Percentiles rank a stretch among this genome's conserved stretches.
Evolutionary conservation across 805 yeast species (phyloP).

Genomic region (Ogataea ramenticola): DNA sequence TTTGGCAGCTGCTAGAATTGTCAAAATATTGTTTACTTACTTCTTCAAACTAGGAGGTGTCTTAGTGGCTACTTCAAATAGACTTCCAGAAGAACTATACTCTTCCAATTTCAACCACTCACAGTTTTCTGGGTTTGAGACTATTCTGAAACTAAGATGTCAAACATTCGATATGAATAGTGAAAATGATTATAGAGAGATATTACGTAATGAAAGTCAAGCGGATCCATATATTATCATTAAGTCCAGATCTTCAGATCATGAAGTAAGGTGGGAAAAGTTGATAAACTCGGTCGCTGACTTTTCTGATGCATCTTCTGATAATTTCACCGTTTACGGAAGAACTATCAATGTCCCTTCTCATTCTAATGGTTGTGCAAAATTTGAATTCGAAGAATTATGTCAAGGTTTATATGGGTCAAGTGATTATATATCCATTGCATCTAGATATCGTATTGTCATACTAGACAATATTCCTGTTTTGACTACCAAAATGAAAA

Average conservation of each 20-base stretch:
- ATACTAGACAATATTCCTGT: constrained; percentile 57
- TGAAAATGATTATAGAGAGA: constrained; percentile 44
- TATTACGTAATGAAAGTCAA: constrained; percentile 19
- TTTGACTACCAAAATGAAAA: constrained; percentile 47
- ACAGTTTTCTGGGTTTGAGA: constrained; percentile 50
- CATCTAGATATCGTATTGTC: constrained; percentile 50
- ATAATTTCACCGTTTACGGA: constrained; percentile 45
- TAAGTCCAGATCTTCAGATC: constrained; percentile 17
- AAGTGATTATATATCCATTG: constrained; percentile 63
- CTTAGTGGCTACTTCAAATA: constrained; percentile 64
- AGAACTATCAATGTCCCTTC: constrained; percentile 41
- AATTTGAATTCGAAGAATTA: constrained; percentile 44
- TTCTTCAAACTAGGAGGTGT: constrained; percentile 73
- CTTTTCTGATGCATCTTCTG: neutral
- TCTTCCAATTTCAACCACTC: constrained; percentile 55
- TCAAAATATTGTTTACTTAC: constrained; percentile 57
- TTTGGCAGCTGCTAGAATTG: constrained; percentile 63
- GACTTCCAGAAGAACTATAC: constrained; percentile 66
- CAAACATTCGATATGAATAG: constrained; percentile 57
- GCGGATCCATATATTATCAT: constrained; percentile 27
- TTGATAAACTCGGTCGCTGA: constrained; percentile 20
- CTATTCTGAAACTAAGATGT: constrained; percentile 52
- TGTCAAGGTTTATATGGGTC: constrained; percentile 41
- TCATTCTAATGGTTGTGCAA: constrained; percentile 35
- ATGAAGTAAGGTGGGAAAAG: constrained; percentile 28